These are phyloP conservation scores for Arctium lappa DNA, from an alignment of 129 eudicot genomes.

Conservation along the genomic window DNA sequence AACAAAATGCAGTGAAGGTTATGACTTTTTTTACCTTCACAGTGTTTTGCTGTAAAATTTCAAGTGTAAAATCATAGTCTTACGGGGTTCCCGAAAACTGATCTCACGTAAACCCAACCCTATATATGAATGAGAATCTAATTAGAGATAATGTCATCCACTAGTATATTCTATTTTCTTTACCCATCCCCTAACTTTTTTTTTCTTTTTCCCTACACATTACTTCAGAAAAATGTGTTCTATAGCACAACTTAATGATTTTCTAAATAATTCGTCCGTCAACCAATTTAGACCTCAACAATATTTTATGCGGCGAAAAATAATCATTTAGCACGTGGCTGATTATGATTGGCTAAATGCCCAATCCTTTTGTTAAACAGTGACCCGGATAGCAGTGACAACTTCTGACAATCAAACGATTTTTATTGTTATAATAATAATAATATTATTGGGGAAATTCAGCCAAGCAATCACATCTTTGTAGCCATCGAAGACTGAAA, in stretches of 20 bases:
- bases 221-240: no score
- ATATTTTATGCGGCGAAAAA: constrained; percentile 17
- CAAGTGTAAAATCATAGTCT: no score
- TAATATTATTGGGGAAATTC: background rate
- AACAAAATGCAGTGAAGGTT: no score
- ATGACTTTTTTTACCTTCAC: no score
- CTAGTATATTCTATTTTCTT: no score
- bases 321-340: constrained; percentile 23
- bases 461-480: constrained; percentile 11
- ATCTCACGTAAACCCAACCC: no score
- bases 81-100: no score
- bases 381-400: constrained; percentile 16
- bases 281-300: constrained; percentile 18
- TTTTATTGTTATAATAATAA: background rate
- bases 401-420: constrained; percentile 17
- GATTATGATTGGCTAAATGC: background rate
- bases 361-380: constrained; percentile 17
- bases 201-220: no score
- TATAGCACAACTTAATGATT: background rate
- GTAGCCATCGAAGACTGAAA: constrained; percentile 13
- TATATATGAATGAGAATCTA: no score
- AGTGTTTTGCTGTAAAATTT: no score
- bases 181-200: no score
- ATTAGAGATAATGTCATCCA: no score
- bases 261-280: background rate